Percentiles rank a stretch among this genome's conserved stretches.
Conservation (phyloP, 108 stramenopile species). For the Nannochloropsis gaditana region DNA sequence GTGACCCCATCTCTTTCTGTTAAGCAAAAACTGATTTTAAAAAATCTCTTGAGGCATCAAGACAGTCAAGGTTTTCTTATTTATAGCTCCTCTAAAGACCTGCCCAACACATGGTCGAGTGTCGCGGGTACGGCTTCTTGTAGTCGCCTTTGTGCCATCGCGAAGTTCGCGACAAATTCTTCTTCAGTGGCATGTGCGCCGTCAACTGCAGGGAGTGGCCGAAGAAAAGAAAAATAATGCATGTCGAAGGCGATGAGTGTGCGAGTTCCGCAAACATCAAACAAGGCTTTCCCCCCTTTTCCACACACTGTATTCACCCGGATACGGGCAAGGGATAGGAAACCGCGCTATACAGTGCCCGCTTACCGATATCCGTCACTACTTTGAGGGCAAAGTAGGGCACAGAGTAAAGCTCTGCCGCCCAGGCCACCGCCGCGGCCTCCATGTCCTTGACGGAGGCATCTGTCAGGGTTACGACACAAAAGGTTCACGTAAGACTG, state of each 20-base stretch:
- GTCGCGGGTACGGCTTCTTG: slow-evolving; percentile 79
- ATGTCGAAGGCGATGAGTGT: slow-evolving; percentile 85
- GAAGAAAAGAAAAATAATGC: slow-evolving; percentile 68
- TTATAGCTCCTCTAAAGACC: slow-evolving; percentile 42
- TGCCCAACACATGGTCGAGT: slow-evolving; percentile 58
- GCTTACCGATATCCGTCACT: slow-evolving; percentile 79
- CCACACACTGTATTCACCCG: background rate
- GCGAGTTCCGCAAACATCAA: background rate
- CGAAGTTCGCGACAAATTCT: slow-evolving; percentile 88
- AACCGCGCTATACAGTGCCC: background rate
- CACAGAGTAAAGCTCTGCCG: slow-evolving; percentile 61
- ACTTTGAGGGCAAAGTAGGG: slow-evolving; percentile 91
- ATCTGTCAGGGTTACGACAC: slow-evolving; percentile 36
- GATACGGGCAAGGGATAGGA: background rate
- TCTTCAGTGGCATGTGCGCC: slow-evolving; percentile 66
- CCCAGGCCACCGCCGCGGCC: slow-evolving; percentile 87
- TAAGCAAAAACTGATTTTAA: no score
- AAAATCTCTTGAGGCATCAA: no score
- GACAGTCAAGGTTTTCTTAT: background rate
- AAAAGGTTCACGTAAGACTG: background rate
- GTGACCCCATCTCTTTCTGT: no score
- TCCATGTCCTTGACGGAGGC: slow-evolving; percentile 96
- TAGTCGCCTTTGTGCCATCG: slow-evolving; percentile 72
- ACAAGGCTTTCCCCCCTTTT: background rate
- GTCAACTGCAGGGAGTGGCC: slow-evolving; percentile 20